Evolutionary conservation across 2,329 filamentous ascomycete genomes (phyloP).

Genomic region (Sclerotinia glacialis): DNA sequence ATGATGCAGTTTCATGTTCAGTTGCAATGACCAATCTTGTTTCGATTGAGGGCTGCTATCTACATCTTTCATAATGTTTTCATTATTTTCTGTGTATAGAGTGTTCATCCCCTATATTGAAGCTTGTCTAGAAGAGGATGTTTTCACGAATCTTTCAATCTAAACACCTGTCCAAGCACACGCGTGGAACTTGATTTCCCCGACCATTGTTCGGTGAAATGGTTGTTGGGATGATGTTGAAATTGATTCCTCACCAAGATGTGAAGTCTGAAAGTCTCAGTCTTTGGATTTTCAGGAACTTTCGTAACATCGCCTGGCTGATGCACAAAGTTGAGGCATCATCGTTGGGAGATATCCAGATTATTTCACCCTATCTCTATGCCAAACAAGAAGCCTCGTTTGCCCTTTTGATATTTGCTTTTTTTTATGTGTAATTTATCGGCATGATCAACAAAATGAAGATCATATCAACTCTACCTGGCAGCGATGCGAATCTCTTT

Average conservation of each 20-base stretch:
- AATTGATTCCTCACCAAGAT: background rate
- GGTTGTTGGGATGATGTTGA: background rate
- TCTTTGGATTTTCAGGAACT: background rate
- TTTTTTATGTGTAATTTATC: background rate
- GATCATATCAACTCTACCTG: background rate
- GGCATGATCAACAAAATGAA: background rate
- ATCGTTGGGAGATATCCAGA: no score
- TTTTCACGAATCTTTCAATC: background rate
- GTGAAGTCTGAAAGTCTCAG: background rate
- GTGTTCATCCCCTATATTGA: background rate
- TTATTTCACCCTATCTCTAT: background rate
- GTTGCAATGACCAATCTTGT: background rate
- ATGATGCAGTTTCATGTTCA: background rate
- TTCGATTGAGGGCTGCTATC: background rate
- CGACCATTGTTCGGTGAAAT: background rate
- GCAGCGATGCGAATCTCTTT: background rate
- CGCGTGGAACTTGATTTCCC: background rate
- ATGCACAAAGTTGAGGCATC: background rate
- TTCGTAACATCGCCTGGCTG: background rate
- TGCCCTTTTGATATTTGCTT: background rate
- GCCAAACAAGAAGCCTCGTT: background rate
- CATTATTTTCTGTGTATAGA: slow-evolving; percentile 1
- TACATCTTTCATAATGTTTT: background rate
- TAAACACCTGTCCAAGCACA: background rate
- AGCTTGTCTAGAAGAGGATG: background rate